Percentiles rank a stretch among this genome's conserved stretches.
Evolutionary conservation across 2,329 filamentous ascomycete species (phyloP).

Genomic region (Botrytis fabae): DNA sequence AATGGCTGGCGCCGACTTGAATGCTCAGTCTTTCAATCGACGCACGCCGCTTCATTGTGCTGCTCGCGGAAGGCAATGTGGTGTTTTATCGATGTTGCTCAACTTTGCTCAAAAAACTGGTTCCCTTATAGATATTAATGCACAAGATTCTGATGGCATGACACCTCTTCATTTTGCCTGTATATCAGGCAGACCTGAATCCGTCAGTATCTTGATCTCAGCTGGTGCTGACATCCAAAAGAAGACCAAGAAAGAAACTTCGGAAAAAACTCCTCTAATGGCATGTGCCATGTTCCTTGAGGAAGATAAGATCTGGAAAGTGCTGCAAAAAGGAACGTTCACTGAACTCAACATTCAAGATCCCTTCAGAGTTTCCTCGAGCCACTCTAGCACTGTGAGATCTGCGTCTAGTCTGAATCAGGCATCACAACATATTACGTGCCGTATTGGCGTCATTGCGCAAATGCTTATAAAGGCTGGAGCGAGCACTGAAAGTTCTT

Average conservation of each 20-base stretch:
- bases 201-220: slow-evolving; percentile 23
- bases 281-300: slow-evolving; percentile 23
- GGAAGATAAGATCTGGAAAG: slow-evolving; percentile 24
- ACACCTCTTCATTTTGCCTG: slow-evolving; percentile 28
- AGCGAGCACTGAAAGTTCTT: neutral
- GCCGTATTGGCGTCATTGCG: neutral
- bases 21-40: slow-evolving; percentile 15
- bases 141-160: slow-evolving; percentile 14
- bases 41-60: slow-evolving; percentile 28
- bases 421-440: neutral
- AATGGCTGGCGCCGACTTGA: slow-evolving; percentile 23
- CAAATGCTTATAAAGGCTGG: neutral
- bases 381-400: neutral
- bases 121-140: neutral
- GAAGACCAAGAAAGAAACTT: slow-evolving; percentile 19
- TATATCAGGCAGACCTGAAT: slow-evolving; percentile 26
- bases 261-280: slow-evolving; percentile 8
- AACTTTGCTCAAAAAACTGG: neutral
- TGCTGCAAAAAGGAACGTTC: neutral
- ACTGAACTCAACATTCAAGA: neutral
- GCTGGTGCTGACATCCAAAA: slow-evolving; percentile 25
- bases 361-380: neutral
- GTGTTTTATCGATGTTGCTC: slow-evolving; percentile 38
- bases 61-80: slow-evolving; percentile 22
- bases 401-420: neutral